phyloP scores from a whole-genome alignment of 495 filamentous ascomycete genomes.

The Cetradonia linearis region DNA sequence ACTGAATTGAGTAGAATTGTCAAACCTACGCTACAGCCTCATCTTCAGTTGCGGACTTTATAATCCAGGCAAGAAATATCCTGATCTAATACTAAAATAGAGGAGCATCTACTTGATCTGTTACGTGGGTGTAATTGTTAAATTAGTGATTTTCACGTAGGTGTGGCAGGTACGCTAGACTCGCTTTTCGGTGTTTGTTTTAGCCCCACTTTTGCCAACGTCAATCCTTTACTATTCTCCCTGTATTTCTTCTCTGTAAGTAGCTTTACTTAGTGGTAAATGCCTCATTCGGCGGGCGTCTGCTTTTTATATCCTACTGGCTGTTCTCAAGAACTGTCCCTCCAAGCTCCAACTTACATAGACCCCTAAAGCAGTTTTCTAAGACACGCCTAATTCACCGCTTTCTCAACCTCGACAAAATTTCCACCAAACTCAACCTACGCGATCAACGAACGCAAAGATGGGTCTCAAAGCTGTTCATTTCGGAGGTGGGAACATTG shows the following conservation, averaged over 20 bases:
- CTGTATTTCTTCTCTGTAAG: not conserved
- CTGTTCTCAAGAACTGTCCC: not conserved
- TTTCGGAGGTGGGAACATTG: slow-evolving; percentile 91
- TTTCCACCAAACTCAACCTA: not conserved
- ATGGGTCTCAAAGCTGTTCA: slow-evolving; percentile 78
- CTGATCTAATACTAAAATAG: too few relatives aligned
- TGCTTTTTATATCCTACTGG: not conserved
- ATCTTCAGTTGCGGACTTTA: not conserved
- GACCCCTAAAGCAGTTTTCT: not conserved
- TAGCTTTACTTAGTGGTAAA: not conserved
- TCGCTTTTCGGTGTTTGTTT: slow-evolving; percentile 1
- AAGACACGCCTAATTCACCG: not conserved
- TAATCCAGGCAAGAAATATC: not conserved
- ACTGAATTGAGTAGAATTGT: not conserved
- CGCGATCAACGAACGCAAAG: not conserved
- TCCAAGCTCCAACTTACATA: not conserved
- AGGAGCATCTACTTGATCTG: not conserved
- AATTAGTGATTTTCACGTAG: not conserved
- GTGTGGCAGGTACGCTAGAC: not conserved
- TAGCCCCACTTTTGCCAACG: slow-evolving; percentile 6
- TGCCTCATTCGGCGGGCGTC: not conserved
- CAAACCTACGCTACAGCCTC: not conserved
- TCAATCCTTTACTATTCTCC: not conserved
- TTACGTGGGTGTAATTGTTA: not conserved
- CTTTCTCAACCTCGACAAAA: not conserved